phyloP scores from a whole-genome alignment of 2,329 filamentous ascomycete genomes.

The Tolypocladium paradoxum region DNA sequence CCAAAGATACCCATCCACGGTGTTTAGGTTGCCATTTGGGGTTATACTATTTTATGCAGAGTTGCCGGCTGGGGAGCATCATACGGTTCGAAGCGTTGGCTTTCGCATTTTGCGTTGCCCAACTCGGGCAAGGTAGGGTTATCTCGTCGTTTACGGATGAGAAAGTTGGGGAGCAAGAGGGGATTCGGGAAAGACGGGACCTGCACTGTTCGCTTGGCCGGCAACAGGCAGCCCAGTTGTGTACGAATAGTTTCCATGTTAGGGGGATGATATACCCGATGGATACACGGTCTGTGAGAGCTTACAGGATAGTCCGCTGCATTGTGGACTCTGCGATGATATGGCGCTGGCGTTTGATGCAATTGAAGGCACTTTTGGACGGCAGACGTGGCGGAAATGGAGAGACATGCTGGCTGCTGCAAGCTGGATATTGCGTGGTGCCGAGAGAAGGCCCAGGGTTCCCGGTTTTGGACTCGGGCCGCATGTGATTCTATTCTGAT shows the following conservation, averaged over 20 bases:
- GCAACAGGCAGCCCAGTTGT: background rate
- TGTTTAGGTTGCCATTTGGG: slow-evolving; percentile 8
- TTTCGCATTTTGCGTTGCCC: slow-evolving; percentile 4
- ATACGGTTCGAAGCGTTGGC: slow-evolving; percentile 10
- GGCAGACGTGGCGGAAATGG: background rate
- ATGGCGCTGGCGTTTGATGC: background rate
- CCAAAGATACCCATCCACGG: slow-evolving; percentile 17
- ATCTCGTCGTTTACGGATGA: background rate
- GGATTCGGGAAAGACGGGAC: background rate
- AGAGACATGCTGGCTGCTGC: background rate
- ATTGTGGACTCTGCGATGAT: background rate
- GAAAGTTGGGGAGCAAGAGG: background rate
- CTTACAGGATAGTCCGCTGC: background rate
- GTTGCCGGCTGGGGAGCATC: slow-evolving; percentile 7
- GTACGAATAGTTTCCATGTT: slow-evolving; percentile 8
- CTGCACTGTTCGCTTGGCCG: background rate
- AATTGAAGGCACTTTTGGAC: background rate
- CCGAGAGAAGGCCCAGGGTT: too few species aligned
- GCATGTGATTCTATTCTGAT: background rate
- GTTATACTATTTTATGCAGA: slow-evolving; percentile 6
- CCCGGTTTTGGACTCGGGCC: too few species aligned
- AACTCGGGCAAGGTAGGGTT: background rate
- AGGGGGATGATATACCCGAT: slow-evolving; percentile 10
- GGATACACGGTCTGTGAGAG: background rate
- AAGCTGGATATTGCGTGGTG: background rate